Evolutionary conservation across 768 basidiomycete species (phyloP), one percentile per base, ranked within the genome.

Genomic region (Rhizopogon vinicolor): DNA sequence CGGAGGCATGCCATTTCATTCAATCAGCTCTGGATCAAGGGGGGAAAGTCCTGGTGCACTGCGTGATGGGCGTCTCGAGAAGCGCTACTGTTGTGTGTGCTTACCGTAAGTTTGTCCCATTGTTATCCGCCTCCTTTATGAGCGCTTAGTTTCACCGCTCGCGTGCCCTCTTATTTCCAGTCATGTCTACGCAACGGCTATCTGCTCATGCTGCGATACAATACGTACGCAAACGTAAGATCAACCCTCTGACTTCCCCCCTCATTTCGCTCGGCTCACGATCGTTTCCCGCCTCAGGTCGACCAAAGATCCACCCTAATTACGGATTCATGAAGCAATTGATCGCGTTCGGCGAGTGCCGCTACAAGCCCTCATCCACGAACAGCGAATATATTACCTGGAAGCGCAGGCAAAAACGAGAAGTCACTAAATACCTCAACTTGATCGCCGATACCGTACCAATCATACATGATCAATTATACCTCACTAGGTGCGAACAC

Each of bases 61-160:
- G 88, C 63, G 73, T 83, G 9, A 85, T 87, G 81, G 89, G 88
- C 5, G 69, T 89, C 7, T 90, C 85, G 0, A 75, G 88, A 58
- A 88, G 86, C 59, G 73, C 81, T 40, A 83, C 87, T 8, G 78
- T 81, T 25, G 73, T 84, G 25, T 78, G 77, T 49, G 82, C 81
- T 14, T 84, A 78, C 63, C 65, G 79, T 82, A 65, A 69, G 80
- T 74, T 14, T 22, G 40, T 52, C 25, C 44, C n/a, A 56, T n/a
- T 22, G 13, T 12, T 33, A 29, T 31, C 33, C 14, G 39, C 37
- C 53, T 56, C 35, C 52, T 33, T 43, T 44, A 19, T 35, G 45
- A 44, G 31, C 44, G 48, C 43, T 44, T 13, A 33, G 2, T 41
- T 44, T 59, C 33, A 18, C 33, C 35, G 22, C 44, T 54, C 58